Base-by-base conservation (phyloP, 2,329 filamentous ascomycete genomes). In the Penicillium sp. region DNA sequence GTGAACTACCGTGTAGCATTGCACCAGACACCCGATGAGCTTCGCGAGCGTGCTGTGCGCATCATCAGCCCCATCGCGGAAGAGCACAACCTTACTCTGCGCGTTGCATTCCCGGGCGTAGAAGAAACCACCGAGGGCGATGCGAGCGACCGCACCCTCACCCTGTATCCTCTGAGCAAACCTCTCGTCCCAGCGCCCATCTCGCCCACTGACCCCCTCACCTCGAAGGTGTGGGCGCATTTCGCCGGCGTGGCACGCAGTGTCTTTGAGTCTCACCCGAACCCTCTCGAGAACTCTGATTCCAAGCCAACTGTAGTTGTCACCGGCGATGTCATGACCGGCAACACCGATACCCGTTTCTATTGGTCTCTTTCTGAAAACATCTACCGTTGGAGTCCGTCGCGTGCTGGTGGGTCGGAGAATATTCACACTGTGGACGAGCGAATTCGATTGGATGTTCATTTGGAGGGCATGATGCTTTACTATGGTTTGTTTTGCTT, bases 1-100 rank as follows among this genome's bases (percentile, higher is more conserved):
- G 76, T 85, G 36, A 85, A 85, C 63, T 81, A 84, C 70, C 81
- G 83, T 6, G 77, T 85, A 39, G 82, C 81, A n/a, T 74, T 82
- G 14, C 81, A 83, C 56, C 77, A 83, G 59, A 77, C 76, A 2
- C 77, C 80, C 3, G 67, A 77, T 14, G 66, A 74, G 22, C 72
- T 83, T 5, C 78, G 76, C 54, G 65, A 72, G 24, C 80, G 81
- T 31, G 72, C 83, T 7, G 58, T 79, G 5, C 64, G 75, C n/a
- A 70, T 81, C 42, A 74, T 81, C 43, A 57, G 70, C 39, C 77
- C 78, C 2, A 72, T 83, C 38, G 76, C 79, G 0, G 70, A 79
- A 54, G 77, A 78, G 36, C 78, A 81, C 58, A 77, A 80, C 24
- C 66, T 84, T 16, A 72, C 70, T 1, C 67, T 83, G 4, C 39